Base-by-base conservation (phyloP, 1,139 yeast species). In the Blastobotrys raffinosifermentans region DNA sequence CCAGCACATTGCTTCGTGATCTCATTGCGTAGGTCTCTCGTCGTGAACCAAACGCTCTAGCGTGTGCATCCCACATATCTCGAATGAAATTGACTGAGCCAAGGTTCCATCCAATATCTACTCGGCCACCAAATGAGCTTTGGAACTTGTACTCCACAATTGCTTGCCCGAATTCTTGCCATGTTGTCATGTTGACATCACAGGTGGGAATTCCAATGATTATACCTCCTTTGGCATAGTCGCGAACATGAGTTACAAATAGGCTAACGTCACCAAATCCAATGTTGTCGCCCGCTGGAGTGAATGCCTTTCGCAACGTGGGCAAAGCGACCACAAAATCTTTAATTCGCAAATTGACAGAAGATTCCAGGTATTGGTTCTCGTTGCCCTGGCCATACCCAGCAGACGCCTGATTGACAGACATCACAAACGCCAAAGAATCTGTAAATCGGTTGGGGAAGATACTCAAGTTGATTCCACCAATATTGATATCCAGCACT, bases 71-170 rank as follows among this genome's bases (percentile, higher is more conserved):
- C 80, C 82, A 84, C 95, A 91, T 86, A 49, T 86, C 95, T 31
- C 94, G 70, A 26, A 91, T 85, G 48, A 86, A 86, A 50, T 83
- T 84, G n/a, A 89, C 80, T 0, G 94, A 80, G 0, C 97, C 96
- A 33, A 91, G 64, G 55, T 91, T 91, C 97, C 97, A 91, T 31
- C 87, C 74, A 2, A 91, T 78, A 46, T 86, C 94, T 31, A 91
- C 94, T 8, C 86, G 76, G 20, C 95, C 96, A 8, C 87, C 94
- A 64, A 91, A 86, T 2, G 78, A 68, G 25, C 91, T 78, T 34
- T 69, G 71, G 55, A 73, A 89, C 3, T 72, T 63, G 51, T 79
- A 85, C 49, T 82, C 82, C 35, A 87, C 72, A 3, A 70, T 59
- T 13, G 56, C 49, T 11, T 69, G 64, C 9, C 66, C 60, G 33